Conservation (phyloP, 768 basidiomycete species). For the Russula olivacea region DNA sequence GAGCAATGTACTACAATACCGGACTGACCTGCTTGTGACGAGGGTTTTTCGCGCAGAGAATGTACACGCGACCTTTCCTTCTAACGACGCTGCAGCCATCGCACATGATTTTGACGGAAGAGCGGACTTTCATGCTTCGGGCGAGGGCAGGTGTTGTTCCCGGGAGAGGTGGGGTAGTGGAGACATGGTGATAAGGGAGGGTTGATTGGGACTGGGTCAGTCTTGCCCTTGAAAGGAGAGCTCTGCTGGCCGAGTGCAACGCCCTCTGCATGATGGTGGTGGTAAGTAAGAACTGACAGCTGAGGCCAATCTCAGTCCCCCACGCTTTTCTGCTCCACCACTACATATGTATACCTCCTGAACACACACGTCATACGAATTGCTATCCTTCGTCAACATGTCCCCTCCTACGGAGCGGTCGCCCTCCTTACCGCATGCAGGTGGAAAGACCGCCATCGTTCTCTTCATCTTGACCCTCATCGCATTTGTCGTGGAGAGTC, state of each 20-base stretch:
- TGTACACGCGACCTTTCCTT: constrained; percentile 86
- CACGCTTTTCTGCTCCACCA: neutral
- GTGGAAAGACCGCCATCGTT: constrained; percentile 44
- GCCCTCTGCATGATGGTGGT: constrained; percentile 47
- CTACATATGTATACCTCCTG: neutral
- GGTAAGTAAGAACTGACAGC: neutral
- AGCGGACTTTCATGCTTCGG: constrained; percentile 95
- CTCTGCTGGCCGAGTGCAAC: constrained; percentile 55
- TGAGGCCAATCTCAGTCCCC: neutral
- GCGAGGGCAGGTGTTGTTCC: constrained; percentile 36
- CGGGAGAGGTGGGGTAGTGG: constrained; percentile 26
- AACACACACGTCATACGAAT: neutral
- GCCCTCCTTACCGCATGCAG: constrained; percentile 23
- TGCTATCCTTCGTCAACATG: neutral
- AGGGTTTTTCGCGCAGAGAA: constrained; percentile 89
- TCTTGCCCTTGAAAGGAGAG: constrained; percentile 50
- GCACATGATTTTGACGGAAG: constrained; percentile 91
- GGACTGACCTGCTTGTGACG: constrained; percentile 88
- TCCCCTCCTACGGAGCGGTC: neutral
- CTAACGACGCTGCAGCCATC: constrained; percentile 86
- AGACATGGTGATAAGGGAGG: constrained; percentile 32
- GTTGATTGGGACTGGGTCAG: constrained; percentile 27
- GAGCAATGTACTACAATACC: constrained; percentile 24
- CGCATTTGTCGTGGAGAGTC: constrained; percentile 72
- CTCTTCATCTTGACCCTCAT: constrained; percentile 57